Conservation (phyloP, 2,329 filamentous ascomycete species). For the Aspergillus ochraceus region DNA sequence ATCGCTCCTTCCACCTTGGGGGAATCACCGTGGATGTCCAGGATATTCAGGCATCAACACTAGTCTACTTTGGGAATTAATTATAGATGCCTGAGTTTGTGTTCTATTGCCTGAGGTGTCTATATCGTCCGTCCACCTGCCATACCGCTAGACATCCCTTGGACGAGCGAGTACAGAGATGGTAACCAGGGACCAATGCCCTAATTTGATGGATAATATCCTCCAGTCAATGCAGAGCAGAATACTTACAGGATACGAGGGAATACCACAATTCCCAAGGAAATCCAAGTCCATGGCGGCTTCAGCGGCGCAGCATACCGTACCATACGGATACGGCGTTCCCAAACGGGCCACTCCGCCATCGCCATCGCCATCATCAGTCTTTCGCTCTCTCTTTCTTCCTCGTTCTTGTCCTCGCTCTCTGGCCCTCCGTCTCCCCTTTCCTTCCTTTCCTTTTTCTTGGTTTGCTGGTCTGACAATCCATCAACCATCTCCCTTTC, state of each 20-base stretch:
- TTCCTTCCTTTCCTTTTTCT: conserved; percentile 2
- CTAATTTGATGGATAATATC: no score
- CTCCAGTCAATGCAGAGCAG: background rate
- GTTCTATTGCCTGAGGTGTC: background rate
- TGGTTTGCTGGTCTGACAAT: background rate
- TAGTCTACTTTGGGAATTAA: background rate
- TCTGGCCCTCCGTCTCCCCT: background rate
- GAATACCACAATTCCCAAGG: background rate
- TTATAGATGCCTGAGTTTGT: no score
- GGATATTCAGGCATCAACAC: background rate
- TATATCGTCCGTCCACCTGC: no score
- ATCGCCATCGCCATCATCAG: conserved; percentile 8
- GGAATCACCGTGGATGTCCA: background rate
- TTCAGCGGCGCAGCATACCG: background rate
- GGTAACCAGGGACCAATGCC: no score
- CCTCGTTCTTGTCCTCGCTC: background rate
- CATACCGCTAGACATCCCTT: no score
- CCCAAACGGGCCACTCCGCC: conserved; percentile 2
- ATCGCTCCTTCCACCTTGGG: background rate
- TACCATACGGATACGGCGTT: background rate
- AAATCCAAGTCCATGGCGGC: no score
- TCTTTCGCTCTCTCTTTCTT: conserved; percentile 3
- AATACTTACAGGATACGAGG: background rate
- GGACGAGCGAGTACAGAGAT: no score
- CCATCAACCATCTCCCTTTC: background rate